phyloP scores from a whole-genome alignment of 2,329 filamentous ascomycete species.

The Colletotrichum karsti region DNA sequence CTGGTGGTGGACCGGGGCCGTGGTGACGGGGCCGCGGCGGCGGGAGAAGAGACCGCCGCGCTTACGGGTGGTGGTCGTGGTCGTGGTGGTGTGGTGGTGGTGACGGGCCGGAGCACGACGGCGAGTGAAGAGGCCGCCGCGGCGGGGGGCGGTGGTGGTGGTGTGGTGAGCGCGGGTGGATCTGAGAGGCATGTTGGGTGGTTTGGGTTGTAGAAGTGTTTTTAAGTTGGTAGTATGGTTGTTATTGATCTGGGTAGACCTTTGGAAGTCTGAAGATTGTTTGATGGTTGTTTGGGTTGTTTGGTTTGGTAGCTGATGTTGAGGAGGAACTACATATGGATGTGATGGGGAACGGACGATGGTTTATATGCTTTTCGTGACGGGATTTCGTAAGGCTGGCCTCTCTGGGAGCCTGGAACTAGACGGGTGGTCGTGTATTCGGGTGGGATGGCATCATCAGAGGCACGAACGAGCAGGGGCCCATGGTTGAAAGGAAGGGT shows the following conservation, averaged over 20 bases:
- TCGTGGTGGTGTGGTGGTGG: constrained; percentile 30
- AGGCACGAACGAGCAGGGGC: neutral
- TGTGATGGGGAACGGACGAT: neutral
- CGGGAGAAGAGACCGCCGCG: constrained; percentile 48
- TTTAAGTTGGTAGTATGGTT: neutral
- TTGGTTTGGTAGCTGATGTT: constrained; percentile 15
- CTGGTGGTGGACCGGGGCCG: constrained; percentile 64
- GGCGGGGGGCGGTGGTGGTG: constrained; percentile 23
- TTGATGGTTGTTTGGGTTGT: neutral
- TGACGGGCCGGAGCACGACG: constrained; percentile 33
- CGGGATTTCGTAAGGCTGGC: neutral
- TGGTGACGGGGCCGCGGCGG: constrained; percentile 36
- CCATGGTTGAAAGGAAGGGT: neutral
- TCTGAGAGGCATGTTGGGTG: constrained; percentile 43
- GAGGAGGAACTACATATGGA: neutral
- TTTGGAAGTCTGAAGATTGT: constrained; percentile 14
- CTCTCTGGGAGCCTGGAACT: neutral
- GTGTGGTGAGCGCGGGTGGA: constrained; percentile 31
- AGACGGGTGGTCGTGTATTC: neutral
- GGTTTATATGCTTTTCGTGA: constrained; percentile 25
- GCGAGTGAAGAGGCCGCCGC: constrained; percentile 33
- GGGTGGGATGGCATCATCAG: constrained; percentile 23
- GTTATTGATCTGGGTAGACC: constrained; percentile 5
- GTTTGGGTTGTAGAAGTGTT: neutral
- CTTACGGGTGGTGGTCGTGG: constrained; percentile 51